Percentiles rank a stretch among this genome's conserved stretches.
Conservation (phyloP, 1,284 basidiomycete species). For the Boletus semigastroideus region DNA sequence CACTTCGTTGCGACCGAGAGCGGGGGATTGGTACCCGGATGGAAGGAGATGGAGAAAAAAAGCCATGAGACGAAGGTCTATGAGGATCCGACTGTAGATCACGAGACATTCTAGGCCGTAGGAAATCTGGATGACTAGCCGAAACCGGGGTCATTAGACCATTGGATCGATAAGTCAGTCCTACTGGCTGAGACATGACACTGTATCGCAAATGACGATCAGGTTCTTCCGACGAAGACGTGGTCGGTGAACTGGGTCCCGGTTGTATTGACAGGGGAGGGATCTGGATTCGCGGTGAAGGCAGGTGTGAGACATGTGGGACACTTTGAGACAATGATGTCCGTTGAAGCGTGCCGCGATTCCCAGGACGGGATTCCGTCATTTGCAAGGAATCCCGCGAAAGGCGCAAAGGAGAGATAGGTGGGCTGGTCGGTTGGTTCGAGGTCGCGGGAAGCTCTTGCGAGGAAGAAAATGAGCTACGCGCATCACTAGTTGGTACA, state of each 20-base stretch:
- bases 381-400: conserved; percentile 7
- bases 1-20: conserved; percentile 3
- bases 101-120: neutral
- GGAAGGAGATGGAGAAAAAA: neutral
- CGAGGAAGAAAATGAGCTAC: conserved; percentile 1
- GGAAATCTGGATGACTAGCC: conserved; percentile 3
- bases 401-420: neutral
- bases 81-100: neutral
- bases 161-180: neutral
- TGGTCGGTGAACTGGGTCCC: conserved; percentile 11
- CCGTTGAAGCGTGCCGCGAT: neutral
- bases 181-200: conserved; percentile 7
- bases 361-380: conserved; percentile 1
- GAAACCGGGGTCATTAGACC: conserved; percentile 9
- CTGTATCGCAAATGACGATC: conserved; percentile 3
- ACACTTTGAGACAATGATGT: conserved; percentile 5
- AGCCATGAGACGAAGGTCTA: neutral
- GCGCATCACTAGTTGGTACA: neutral
- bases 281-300: conserved; percentile 20
- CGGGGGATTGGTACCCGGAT: neutral
- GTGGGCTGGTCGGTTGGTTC: neutral
- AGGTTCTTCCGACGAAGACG: conserved; percentile 21
- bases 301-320: neutral
- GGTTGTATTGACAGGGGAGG: conserved; percentile 9
- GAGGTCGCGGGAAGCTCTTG: neutral